Evolutionary conservation across 768 basidiomycete genomes (phyloP), one percentile per base, ranked within the genome.

Genomic region (Leucocoprinus leucothites): DNA sequence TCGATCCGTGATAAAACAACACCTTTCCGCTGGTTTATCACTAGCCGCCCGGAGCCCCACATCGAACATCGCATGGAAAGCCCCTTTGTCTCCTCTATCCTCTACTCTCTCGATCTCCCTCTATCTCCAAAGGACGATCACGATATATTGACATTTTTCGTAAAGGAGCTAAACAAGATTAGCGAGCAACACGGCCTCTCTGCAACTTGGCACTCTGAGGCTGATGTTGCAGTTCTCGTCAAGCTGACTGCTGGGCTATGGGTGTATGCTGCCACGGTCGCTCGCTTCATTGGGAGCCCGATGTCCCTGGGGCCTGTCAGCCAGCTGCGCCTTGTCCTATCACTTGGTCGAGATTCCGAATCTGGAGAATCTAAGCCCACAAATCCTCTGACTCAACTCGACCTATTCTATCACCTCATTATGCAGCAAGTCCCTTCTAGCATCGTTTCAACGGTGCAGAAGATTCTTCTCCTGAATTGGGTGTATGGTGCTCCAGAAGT

Each of bases 11-110:
- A 26, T n/a, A 7, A 7, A 7, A 13, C 1, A 7, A 25, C n/a
- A 21, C 50, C 40, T 1, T 42, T 51, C 25, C 26, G 25, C 24
- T 51, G 50, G 50, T 25, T 21, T 5, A 41, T 59, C 24, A 16
- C 51, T 14, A 59, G 58, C 25, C 55, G 58, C 13, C 55, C 55
- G 2, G 58, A 59, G 45, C 13, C 48, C 14, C 55, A 59, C 35
- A 49, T 59, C 5, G 9, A 24, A 6, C 41, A 45, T 1, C 19
- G 51, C 11, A 57, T 59, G n/a, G 11, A 3, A 13, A 21, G 9
- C 1, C 14, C 31, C 0, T 4, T 11, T 22, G 25, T 53, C 8
- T n/a, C 19, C 3, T 16, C 9, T 18, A 13, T n/a, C 7, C 42
- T 25, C 6, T 14, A 3, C 18, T 16, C 25, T 6, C 9, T 59